Conservation (phyloP, 2,329 filamentous ascomycete genomes). For the Arthroderma uncinatum region DNA sequence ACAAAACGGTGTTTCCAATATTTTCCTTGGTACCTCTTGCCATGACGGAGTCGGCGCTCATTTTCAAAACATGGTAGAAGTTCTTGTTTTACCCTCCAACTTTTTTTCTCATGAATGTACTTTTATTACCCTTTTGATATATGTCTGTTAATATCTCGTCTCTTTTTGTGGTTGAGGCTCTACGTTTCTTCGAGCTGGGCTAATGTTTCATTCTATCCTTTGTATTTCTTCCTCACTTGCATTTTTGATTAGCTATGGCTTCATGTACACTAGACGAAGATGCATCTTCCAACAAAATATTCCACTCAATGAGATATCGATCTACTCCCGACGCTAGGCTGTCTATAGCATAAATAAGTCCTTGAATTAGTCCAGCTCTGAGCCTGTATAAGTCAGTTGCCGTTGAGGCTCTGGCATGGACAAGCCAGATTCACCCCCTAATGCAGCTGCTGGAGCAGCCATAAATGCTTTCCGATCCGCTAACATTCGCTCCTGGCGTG, state of each 20-base stretch:
- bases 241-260: background rate
- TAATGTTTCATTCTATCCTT: background rate
- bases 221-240: background rate
- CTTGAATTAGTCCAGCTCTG: background rate
- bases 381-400: background rate
- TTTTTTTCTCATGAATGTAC: slow-evolving; percentile 2
- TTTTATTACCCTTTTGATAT: slow-evolving; percentile 4
- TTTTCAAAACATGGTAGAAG: background rate
- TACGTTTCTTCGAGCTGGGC: background rate
- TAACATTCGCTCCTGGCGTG: slow-evolving; percentile 12
- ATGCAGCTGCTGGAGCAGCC: background rate
- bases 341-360: no score
- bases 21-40: background rate
- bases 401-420: background rate
- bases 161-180: background rate
- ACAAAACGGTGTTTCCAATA: background rate
- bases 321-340: no score
- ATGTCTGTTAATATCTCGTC: background rate
- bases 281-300: background rate
- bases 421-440: background rate
- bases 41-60: slow-evolving; percentile 2
- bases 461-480: slow-evolving; percentile 10
- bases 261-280: background rate
- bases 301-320: background rate
- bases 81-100: background rate